phyloP scores from a whole-genome alignment of 1,284 basidiomycete species.

The Cystobasidiaceae sp. region DNA sequence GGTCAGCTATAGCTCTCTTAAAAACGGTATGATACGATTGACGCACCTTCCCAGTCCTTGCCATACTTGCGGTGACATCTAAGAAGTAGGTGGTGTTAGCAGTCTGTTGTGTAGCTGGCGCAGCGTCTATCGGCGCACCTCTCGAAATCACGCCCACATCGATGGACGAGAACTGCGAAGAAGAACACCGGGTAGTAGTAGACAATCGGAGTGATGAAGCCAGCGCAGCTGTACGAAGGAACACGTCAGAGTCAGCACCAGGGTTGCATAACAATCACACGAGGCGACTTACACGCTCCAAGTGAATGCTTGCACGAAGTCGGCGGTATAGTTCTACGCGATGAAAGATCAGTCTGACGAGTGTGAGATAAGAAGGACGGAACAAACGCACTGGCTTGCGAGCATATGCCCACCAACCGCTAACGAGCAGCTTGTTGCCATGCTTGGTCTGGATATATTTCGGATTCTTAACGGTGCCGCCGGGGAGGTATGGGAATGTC shows the following conservation, averaged over 20 bases:
- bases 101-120: conserved; percentile 33
- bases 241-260: too few species aligned
- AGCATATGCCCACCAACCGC: conserved; percentile 84
- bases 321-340: conserved; percentile 47
- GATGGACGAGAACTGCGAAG: conserved; percentile 78
- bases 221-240: conserved; percentile 60
- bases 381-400: conserved; percentile 67
- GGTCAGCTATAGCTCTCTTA: background rate
- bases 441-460: conserved; percentile 89
- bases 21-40: background rate
- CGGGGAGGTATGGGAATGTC: conserved; percentile 90
- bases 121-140: too few species aligned
- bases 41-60: conserved; percentile 71
- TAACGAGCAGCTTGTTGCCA: conserved; percentile 62
- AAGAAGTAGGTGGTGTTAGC: conserved; percentile 37
- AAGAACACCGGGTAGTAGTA: conserved; percentile 96
- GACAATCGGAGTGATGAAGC: conserved; percentile 76
- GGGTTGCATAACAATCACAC: too few species aligned
- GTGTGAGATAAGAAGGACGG: background rate
- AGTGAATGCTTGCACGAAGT: conserved; percentile 39
- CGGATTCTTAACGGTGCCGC: conserved; percentile 80
- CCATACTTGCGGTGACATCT: conserved; percentile 88
- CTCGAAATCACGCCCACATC: conserved; percentile 85
- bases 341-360: background rate
- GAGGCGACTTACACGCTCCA: conserved; percentile 40